A percentile compares a stretch with the other conserved stretches of the same genome.
Conservation (phyloP, 1,284 basidiomycete genomes). For the Bondarzewia mesenterica region DNA sequence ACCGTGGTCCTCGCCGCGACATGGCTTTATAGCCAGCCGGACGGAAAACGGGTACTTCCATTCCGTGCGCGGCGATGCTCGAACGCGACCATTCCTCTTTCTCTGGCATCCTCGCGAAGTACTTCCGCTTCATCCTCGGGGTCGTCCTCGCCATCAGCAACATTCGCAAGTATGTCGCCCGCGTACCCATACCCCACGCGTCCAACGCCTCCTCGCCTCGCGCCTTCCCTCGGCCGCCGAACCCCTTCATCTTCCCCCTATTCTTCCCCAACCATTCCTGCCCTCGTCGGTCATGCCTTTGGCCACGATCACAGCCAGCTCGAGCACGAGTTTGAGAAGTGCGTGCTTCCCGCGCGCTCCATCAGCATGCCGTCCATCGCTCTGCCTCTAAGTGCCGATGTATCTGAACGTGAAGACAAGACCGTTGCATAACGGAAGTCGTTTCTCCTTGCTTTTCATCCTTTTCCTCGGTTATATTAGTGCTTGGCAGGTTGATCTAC, state of each 20-base stretch:
- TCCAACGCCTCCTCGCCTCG: conserved; percentile 8
- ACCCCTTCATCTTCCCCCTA: conserved; percentile 12
- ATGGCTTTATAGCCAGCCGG: conserved; percentile 80
- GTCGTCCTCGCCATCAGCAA: conserved; percentile 2
- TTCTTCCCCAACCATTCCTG: conserved; percentile 14
- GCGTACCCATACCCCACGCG: conserved; percentile 7
- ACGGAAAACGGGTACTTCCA: conserved; percentile 10
- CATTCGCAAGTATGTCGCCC: neutral
- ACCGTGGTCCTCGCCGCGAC: conserved; percentile 80
- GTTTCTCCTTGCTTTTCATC: no score
- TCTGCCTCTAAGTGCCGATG: neutral
- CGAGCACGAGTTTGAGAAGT: conserved; percentile 1
- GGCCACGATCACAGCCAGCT: neutral
- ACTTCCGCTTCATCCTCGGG: neutral
- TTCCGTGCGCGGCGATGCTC: conserved; percentile 13
- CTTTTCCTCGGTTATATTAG: no score
- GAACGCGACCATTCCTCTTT: conserved; percentile 7
- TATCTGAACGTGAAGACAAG: neutral
- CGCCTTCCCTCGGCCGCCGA: conserved; percentile 11
- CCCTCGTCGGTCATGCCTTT: neutral
- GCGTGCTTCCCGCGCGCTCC: conserved; percentile 9
- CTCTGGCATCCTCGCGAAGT: conserved; percentile 1
- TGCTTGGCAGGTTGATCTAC: no score
- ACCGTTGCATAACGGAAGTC: neutral
- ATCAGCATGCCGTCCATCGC: conserved; percentile 13